Conservation (phyloP, 768 basidiomycete species). For the Mrakia gelida region DNA sequence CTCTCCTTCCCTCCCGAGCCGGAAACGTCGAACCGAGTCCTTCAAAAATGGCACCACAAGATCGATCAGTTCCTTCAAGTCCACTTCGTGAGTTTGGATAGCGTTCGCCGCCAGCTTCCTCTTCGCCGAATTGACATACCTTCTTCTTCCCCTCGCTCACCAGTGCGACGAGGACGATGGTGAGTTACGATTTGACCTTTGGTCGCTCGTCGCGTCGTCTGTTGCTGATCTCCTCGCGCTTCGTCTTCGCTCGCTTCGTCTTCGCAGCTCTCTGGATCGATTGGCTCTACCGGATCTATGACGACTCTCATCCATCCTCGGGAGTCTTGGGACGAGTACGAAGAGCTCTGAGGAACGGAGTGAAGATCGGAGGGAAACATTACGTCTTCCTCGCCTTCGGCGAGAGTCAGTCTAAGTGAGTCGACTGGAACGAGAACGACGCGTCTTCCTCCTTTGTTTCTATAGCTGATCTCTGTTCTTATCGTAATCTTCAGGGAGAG, state of each 20-base stretch:
- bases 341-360: slow-evolving; percentile 39
- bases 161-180: slow-evolving; percentile 41
- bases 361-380: slow-evolving; percentile 38
- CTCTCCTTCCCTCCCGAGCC: slow-evolving; percentile 40
- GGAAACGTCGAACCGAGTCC: slow-evolving; percentile 43
- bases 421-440: no score
- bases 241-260: no score
- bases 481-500: slow-evolving; percentile 36
- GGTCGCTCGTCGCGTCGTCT: no score
- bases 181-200: no score
- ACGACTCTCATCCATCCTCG: slow-evolving; percentile 33
- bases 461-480: no score
- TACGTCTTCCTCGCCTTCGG: slow-evolving; percentile 42
- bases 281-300: slow-evolving; percentile 25
- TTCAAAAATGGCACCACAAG: slow-evolving; percentile 39
- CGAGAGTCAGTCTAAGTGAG: slow-evolving; percentile 40
- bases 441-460: no score
- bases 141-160: no score
- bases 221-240: no score
- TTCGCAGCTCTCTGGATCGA: slow-evolving; percentile 33
- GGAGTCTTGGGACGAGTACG: slow-evolving; percentile 42
- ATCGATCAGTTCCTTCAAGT: slow-evolving; percentile 41
- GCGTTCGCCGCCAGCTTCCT: no score
- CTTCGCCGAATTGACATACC: no score
- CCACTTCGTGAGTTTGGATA: slow-evolving; percentile 30